phyloP scores from a whole-genome alignment of 140 eudicot genomes.

The Senecio squalidus region DNA sequence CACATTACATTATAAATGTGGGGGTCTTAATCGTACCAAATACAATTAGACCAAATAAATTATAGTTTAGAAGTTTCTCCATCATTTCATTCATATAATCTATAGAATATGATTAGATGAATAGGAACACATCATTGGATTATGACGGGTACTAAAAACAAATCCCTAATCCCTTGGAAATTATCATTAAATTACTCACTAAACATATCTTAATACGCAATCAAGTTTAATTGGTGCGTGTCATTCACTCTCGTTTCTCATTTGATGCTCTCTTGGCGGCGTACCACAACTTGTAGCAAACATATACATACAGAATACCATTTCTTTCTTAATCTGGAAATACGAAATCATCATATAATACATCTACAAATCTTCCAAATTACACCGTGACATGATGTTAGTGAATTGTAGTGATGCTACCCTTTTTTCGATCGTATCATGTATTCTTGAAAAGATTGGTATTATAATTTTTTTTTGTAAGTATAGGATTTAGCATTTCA shows the following conservation, averaged over 20 bases:
- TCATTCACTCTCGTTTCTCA: not conserved
- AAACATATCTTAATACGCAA: slow-evolving; percentile 14
- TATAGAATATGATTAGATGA: slow-evolving; percentile 21
- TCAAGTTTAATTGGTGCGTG: slow-evolving; percentile 22
- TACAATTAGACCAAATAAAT: slow-evolving; percentile 6
- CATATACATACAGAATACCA: not conserved
- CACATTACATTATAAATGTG: slow-evolving; percentile 11
- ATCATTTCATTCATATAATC: slow-evolving; percentile 8
- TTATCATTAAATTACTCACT: slow-evolving; percentile 12
- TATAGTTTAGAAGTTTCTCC: slow-evolving; percentile 9
- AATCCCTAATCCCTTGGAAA: slow-evolving; percentile 23
- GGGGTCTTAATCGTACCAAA: slow-evolving; percentile 28
- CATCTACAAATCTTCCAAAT: no score
- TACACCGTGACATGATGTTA: no score
- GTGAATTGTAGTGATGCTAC: no score
- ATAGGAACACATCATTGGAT: slow-evolving; percentile 27
- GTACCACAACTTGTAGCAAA: not conserved
- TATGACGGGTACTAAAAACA: slow-evolving; percentile 18
- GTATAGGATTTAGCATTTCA: no score
- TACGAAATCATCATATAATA: no score
- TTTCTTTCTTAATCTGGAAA: no score
- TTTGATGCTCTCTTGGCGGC: slow-evolving; percentile 23
- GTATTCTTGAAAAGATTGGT: no score
- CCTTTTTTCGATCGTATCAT: no score
- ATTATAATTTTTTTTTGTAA: no score